Percentiles rank a stretch among this genome's conserved stretches.
Evolutionary conservation across 257 asterid species (phyloP).

Genomic region (Scutellaria galericulata): DNA sequence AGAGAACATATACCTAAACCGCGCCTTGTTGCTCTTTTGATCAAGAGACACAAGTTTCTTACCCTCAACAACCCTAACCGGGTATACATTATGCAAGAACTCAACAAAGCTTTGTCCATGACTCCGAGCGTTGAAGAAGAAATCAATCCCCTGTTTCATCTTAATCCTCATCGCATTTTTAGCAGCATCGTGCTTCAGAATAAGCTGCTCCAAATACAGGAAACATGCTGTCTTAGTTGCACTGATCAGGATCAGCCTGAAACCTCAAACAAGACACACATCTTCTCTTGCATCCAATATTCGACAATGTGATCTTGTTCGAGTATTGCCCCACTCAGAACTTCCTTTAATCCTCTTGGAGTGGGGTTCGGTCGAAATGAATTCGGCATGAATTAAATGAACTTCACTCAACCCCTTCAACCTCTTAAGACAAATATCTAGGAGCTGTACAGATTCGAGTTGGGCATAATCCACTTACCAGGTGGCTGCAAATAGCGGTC

Average conservation of each 20-base stretch:
- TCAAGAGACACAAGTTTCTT: constrained; percentile 60
- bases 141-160: constrained; percentile 61
- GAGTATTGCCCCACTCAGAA: constrained; percentile 54
- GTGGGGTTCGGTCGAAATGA: constrained; percentile 62
- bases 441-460: constrained; percentile 53
- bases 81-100: constrained; percentile 45
- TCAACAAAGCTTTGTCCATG: constrained; percentile 55
- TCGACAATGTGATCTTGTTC: constrained; percentile 54
- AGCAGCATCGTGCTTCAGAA: constrained; percentile 65
- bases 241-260: constrained; percentile 68
- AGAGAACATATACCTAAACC: constrained; percentile 52
- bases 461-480: constrained; percentile 54
- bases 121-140: constrained; percentile 55
- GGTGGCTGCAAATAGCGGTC: constrained; percentile 60
- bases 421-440: constrained; percentile 49
- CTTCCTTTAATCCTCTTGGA: constrained; percentile 60
- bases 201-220: constrained; percentile 69
- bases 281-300: constrained; percentile 58
- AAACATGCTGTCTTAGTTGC: constrained; percentile 63
- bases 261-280: constrained; percentile 61
- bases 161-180: constrained; percentile 52
- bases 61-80: constrained; percentile 46
- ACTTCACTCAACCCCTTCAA: constrained; percentile 52
- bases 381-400: constrained; percentile 46
- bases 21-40: constrained; percentile 49